Evolutionary conservation across 352 stramenopile genomes (phyloP), one percentile per base, ranked within the genome.

Genomic region (Phytophthora macrochlamydospora): DNA sequence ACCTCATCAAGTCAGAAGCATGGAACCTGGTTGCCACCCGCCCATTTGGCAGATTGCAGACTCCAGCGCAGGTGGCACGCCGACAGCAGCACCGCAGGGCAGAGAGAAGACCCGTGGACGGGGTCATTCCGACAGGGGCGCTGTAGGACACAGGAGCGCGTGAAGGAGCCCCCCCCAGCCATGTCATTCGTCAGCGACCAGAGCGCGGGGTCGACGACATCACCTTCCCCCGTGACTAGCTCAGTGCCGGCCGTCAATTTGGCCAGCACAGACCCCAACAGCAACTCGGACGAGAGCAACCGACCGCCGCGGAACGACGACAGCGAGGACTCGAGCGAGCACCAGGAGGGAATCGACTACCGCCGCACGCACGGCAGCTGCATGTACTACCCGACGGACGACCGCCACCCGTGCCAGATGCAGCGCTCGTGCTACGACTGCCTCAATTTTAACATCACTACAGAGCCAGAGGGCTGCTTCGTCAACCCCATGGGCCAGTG

Each of bases 361-460:
- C 60, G 60, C 32, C 73, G 70, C 35, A 76, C 76, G 0, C 76
- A 79, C 38, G 76, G 73, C 46, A 62, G 62, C 3, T 85, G 76
- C 48, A 59, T 53, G 55, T 83, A 58, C 48, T 85, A 85, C 65
- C 74, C 76, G 42, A 71, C 62, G 14, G 56, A 71, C 55, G 64
- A 79, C 37, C 59, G 51, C 40, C 78, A 79, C 32, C 56, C 63
- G 45, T 85, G 76, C 44, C 64, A 78, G 31, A 59, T 79, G 2
- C 77, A 74, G 53, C 74, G 77, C 4, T 76, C 64, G 40, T 85
- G 77, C 65, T 85, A 74, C 61, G 77, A 85, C 52, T 85, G 77
- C 51, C 69, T 85, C 13, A 85, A 85, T 42, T 83, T 78, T 58
- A 68, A 73, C 40, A 66, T 85, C 40, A 59, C 59, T 9, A 60